phyloP scores from a whole-genome alignment of 768 basidiomycete species.

The Royoungia palumana region DNA sequence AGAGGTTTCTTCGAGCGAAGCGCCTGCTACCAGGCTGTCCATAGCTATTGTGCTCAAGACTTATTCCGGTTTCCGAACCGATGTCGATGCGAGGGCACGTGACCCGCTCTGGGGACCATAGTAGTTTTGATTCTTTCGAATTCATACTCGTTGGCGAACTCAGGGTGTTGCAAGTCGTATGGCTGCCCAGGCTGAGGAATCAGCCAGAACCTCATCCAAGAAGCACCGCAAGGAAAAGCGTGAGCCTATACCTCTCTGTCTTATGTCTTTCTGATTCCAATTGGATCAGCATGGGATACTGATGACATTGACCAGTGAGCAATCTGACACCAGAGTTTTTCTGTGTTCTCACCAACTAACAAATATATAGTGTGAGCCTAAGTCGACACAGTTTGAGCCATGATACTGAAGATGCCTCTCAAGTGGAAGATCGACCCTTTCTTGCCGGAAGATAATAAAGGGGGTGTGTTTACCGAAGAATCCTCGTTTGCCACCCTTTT shows the following conservation, averaged over 20 bases:
- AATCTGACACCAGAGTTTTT: constrained; percentile 2
- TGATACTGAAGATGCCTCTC: constrained; percentile 16
- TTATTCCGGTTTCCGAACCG: background rate
- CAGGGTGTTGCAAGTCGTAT: constrained; percentile 8
- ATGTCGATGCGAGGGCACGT: constrained; percentile 13
- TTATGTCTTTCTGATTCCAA: constrained; percentile 11
- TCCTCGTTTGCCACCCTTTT: constrained; percentile 98
- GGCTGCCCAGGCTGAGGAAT: constrained; percentile 31
- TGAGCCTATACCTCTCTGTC: constrained; percentile 38
- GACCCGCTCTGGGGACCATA: constrained; percentile 6
- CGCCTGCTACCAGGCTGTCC: constrained; percentile 45
- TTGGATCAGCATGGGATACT: constrained; percentile 87
- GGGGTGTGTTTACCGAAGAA: constrained; percentile 86
- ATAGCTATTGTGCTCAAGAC: constrained; percentile 30
- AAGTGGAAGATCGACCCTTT: constrained; percentile 92
- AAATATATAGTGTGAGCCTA: constrained; percentile 42
- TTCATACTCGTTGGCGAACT: no score
- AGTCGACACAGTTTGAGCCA: background rate
- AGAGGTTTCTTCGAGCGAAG: constrained; percentile 30
- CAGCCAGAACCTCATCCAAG: constrained; percentile 76
- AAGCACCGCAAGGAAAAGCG: constrained; percentile 93
- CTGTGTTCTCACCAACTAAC: background rate
- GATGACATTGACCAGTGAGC: constrained; percentile 98
- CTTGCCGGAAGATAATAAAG: constrained; percentile 68
- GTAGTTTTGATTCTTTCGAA: no score